These are phyloP conservation scores for Ricinus communis DNA, from an alignment of 345 rosid genomes.

Conservation along the genomic window DNA sequence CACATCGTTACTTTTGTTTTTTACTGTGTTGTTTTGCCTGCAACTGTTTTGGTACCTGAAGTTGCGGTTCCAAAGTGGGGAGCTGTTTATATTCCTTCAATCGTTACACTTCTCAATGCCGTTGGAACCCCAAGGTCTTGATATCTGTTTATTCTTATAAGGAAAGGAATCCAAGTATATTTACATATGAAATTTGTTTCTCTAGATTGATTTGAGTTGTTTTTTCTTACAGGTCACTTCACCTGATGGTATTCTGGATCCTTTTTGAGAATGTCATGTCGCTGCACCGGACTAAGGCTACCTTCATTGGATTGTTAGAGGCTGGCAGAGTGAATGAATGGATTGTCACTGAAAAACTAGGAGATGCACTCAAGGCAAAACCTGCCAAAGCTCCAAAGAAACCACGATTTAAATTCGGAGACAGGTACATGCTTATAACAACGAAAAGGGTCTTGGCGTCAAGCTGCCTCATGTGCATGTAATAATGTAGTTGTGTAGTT, in stretches of 20 bases:
- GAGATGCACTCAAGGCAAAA: slow-evolving; percentile 69
- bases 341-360: slow-evolving; percentile 95
- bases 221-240: slow-evolving; percentile 59
- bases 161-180: no score
- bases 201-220: no score
- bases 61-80: slow-evolving; percentile 89
- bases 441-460: no score
- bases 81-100: slow-evolving; percentile 76
- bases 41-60: slow-evolving; percentile 90
- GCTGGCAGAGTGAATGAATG: slow-evolving; percentile 91
- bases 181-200: no score
- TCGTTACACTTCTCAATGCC: slow-evolving; percentile 80
- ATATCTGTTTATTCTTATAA: not conserved
- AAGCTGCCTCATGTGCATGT: no score
- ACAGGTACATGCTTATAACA: slow-evolving; percentile 51
- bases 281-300: slow-evolving; percentile 83
- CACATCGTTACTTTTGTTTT: slow-evolving; percentile 81
- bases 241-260: slow-evolving; percentile 87
- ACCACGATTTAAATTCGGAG: slow-evolving; percentile 61
- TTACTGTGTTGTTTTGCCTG: slow-evolving; percentile 83
- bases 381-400: slow-evolving; percentile 49
- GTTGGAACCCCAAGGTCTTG: slow-evolving; percentile 93
- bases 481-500: no score
- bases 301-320: slow-evolving; percentile 83
- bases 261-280: slow-evolving; percentile 98